Percentiles rank a stretch among this genome's conserved stretches.
phyloP scores from a whole-genome alignment of 2,329 filamentous ascomycete genomes.

The Cercospora citrullina region DNA sequence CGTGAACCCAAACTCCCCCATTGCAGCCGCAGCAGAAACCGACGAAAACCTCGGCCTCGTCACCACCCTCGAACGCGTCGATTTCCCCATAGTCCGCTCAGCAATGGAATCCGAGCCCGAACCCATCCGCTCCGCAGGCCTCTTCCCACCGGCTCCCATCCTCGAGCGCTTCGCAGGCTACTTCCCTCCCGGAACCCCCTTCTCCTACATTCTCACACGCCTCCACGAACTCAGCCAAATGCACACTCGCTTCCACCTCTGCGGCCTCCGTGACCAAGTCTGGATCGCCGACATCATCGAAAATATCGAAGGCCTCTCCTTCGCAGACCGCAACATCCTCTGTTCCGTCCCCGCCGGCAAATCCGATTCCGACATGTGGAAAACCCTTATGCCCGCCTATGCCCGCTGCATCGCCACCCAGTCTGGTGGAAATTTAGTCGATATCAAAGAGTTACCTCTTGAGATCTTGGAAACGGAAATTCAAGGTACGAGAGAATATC shows the following conservation, averaged over 20 bases:
- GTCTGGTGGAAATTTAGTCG: slow-evolving; percentile 66
- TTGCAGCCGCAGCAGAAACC: background rate
- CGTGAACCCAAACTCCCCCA: background rate
- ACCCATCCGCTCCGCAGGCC: slow-evolving; percentile 68
- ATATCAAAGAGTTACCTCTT: slow-evolving; percentile 69
- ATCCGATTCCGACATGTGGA: slow-evolving; percentile 50
- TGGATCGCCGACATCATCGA: slow-evolving; percentile 74
- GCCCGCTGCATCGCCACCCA: slow-evolving; percentile 70
- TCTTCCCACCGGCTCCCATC: slow-evolving; percentile 69
- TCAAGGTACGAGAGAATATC: slow-evolving; percentile 54
- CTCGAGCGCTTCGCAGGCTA: slow-evolving; percentile 77
- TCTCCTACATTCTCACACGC: slow-evolving; percentile 77
- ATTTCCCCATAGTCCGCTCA: slow-evolving; percentile 62
- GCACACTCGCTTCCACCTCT: slow-evolving; percentile 69
- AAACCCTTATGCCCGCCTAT: slow-evolving; percentile 59
- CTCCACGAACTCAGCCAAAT: slow-evolving; percentile 68
- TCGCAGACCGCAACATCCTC: slow-evolving; percentile 74
- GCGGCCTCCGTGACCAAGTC: slow-evolving; percentile 62
- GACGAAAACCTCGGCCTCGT: slow-evolving; percentile 61
- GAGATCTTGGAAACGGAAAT: slow-evolving; percentile 66
- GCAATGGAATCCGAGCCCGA: slow-evolving; percentile 65
- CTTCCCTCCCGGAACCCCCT: slow-evolving; percentile 77
- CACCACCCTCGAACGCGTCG: slow-evolving; percentile 71
- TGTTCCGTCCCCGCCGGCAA: slow-evolving; percentile 67
- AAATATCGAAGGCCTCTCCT: slow-evolving; percentile 62